Conservation (phyloP, 768 basidiomycete genomes). For the Pisolithus orientalis region DNA sequence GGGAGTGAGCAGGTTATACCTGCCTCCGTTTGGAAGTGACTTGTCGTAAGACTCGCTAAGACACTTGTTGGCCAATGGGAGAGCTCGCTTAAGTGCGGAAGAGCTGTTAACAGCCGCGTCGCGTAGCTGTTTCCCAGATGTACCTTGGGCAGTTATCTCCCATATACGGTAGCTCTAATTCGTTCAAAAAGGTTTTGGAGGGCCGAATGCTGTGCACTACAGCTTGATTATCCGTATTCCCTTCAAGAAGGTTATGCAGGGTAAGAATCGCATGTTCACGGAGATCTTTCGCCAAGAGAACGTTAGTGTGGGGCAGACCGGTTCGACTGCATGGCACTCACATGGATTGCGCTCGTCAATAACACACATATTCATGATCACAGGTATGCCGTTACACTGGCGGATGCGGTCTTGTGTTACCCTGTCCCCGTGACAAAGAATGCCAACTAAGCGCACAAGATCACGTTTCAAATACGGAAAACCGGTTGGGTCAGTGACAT, state of each 20-base stretch:
- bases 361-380: conserved; percentile 85
- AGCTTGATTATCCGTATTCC: conserved; percentile 74
- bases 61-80: too few relatives aligned
- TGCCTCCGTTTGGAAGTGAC: too few relatives aligned
- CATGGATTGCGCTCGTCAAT: conserved; percentile 91
- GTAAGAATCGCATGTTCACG: conserved; percentile 90
- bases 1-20: too few relatives aligned
- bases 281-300: conserved; percentile 41
- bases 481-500: conserved; percentile 40
- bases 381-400: conserved; percentile 63
- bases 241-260: conserved; percentile 68
- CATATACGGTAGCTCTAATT: conserved; percentile 43
- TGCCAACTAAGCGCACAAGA: conserved; percentile 81
- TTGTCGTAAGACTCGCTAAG: too few relatives aligned
- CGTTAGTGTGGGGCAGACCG: not conserved
- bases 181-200: conserved; percentile 46
- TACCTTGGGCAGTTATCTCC: conserved; percentile 13
- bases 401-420: conserved; percentile 72
- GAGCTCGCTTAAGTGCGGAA: too few relatives aligned
- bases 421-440: conserved; percentile 59
- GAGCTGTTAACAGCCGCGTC: too few relatives aligned
- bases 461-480: conserved; percentile 86
- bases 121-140: too few relatives aligned
- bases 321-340: conserved; percentile 36
- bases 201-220: conserved; percentile 72